Percentiles rank a stretch among this genome's conserved stretches.
These are phyloP conservation scores for Candolleomyces aberdarensis DNA, from an alignment of 768 basidiomycete genomes.

Conservation along the genomic window DNA sequence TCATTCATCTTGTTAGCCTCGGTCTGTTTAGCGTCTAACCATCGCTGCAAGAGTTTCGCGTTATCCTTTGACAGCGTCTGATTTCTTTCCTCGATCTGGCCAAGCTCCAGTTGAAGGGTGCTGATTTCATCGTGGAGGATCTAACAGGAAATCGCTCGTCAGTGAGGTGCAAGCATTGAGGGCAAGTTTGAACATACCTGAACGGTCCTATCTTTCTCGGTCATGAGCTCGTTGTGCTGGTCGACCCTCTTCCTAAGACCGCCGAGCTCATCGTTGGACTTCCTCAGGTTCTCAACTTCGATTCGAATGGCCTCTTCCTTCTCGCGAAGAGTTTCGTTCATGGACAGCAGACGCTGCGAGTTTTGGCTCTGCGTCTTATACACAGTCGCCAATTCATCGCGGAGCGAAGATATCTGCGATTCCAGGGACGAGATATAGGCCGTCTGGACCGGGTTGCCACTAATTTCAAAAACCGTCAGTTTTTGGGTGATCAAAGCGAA, in stretches of 20 bases:
- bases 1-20: slow-evolving; percentile 97
- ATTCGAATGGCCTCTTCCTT: slow-evolving; percentile 85
- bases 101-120: slow-evolving; percentile 86
- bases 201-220: slow-evolving; percentile 83
- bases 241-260: slow-evolving; percentile 72
- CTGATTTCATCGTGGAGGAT: slow-evolving; percentile 94
- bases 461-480: slow-evolving; percentile 11
- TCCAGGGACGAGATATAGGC: slow-evolving; percentile 92
- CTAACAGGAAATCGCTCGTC: slow-evolving; percentile 35
- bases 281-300: slow-evolving; percentile 77
- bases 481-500: background rate
- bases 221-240: slow-evolving; percentile 81
- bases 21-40: slow-evolving; percentile 92
- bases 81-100: slow-evolving; percentile 86
- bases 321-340: slow-evolving; percentile 94
- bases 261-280: slow-evolving; percentile 71
- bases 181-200: slow-evolving; percentile 55
- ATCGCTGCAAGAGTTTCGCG: slow-evolving; percentile 90
- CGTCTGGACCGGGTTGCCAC: slow-evolving; percentile 78
- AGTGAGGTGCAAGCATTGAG: background rate
- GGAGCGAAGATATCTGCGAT: slow-evolving; percentile 86
- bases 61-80: slow-evolving; percentile 88
- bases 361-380: slow-evolving; percentile 98
- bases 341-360: slow-evolving; percentile 85
- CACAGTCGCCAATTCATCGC: slow-evolving; percentile 89